Evolutionary conservation across 1,284 basidiomycete genomes (phyloP), one percentile per base, ranked within the genome.

Genomic region (Retiboletus flavoniger): DNA sequence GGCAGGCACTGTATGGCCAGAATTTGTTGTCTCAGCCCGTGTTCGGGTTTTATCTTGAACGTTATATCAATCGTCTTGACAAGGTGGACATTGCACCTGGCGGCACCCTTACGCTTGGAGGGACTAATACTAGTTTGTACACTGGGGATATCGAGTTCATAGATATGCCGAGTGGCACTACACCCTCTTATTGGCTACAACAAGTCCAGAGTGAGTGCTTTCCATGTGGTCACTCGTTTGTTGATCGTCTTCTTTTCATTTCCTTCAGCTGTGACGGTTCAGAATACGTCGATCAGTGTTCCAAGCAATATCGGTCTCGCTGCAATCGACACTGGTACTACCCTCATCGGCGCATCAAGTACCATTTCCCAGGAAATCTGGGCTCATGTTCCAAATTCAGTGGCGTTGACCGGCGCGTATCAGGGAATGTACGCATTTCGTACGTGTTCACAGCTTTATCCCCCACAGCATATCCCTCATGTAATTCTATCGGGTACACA

Each of bases 271-370:
- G 57, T 84, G 9, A 84, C 78, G 9, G 79, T 85, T 3, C 75
- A 84, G 59, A 83, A 83, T 1, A 69, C 76, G 11, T 61, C 67
- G 0, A 71, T 87, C 13, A 36, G 62, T 6, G 69, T 86, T 10
- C 62, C 77, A 3, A 70, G 74, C 1, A 54, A 65, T 0, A 74
- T 77, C 0, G 19, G 54, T 31, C 62, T 82, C 4, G 76, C 83
- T 29, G 85, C 83, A 4, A 89, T 90, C 57, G 87, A 89, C 63
- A 89, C 87, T 3, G 87, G 87, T 21, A 88, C 86, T 0, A 87
- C 85, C 3, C 77, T 88, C 45, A 80, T 89, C 55, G 85, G 84
- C 47, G 85, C 81, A 0, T 86, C 87, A 0, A 70, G 76, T 0
- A 67, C 60, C 1, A 80, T 79, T 47, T 84, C 85, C 56, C 69